Evolutionary conservation across 2,329 filamentous ascomycete species (phyloP), one percentile per base, ranked within the genome.

Genomic region (Saccharata proteae): DNA sequence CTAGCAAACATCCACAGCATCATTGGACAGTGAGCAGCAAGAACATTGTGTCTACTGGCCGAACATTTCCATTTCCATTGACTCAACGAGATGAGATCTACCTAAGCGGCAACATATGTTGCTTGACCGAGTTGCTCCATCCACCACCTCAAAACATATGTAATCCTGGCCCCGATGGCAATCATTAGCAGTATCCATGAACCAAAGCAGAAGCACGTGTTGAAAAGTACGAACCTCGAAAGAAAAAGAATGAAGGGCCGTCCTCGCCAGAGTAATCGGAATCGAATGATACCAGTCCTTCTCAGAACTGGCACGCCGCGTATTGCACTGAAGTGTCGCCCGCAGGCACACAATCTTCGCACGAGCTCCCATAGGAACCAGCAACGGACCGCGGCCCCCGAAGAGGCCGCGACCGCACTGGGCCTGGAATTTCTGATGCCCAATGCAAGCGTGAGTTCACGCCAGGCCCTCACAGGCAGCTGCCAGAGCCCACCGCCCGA

Each of bases 301-400:
- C n/a, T n/a, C n/a, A n/a, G 52, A 29, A 48, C 55, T 52, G 61
- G 67, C 66, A 86, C 74, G 82, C 82, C 72, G 80, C 81, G 80
- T 84, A 90, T 90, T 83, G 83, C 79, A 88, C 83, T 90, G 69
- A 83, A 85, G 81, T 84, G 75, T 77, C 75, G 58, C 65, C 49
- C 47, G 29, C 34, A 36, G 44, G 51, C 64, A 72, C 71, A 86
- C 81, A 76, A 88, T 86, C 82, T 88, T 80, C 81, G 80, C 81
- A 85, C 80, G 69, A 77, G 75, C 82, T 82, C 80, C 82, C 82
- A 90, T 77, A 81, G 80, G 75, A 66, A 68, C 28, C 42, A 32
- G 37, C 32, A 36, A 36, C 39, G 32, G 42, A 37, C 29, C 14
- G 16, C 24, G 15, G 18, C 35, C 29, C 41, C 43, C 36, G 46